phyloP scores from a whole-genome alignment of 2,329 filamentous ascomycete genomes.

The Dactylonectria estremocensis region DNA sequence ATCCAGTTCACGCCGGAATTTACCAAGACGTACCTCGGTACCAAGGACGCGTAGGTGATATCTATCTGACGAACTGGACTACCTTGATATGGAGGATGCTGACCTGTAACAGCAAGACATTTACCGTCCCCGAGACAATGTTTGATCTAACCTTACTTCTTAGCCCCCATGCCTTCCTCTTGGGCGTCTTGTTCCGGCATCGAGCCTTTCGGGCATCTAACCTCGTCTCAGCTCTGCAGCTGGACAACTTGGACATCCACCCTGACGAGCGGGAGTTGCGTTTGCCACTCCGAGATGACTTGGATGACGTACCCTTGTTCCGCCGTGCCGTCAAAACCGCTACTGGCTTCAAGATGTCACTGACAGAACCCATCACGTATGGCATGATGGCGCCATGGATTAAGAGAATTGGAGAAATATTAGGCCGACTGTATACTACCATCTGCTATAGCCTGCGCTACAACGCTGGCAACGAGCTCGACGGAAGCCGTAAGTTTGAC shows the following conservation, averaged over 20 bases:
- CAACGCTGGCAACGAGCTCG: too few relatives aligned
- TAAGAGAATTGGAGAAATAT: conserved; percentile 14
- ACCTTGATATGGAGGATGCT: not conserved
- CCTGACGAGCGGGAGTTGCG: conserved; percentile 40
- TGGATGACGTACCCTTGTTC: conserved; percentile 13
- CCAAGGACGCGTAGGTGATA: conserved; percentile 36
- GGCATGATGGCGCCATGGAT: conserved; percentile 33
- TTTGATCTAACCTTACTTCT: conserved; percentile 54
- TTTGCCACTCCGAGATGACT: conserved; percentile 14
- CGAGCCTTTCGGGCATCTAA: conserved; percentile 41
- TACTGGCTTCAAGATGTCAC: conserved; percentile 33
- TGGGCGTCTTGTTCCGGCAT: conserved; percentile 49
- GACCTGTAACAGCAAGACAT: conserved; percentile 48
- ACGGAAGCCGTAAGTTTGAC: too few relatives aligned
- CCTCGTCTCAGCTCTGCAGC: conserved; percentile 37
- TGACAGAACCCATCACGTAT: conserved; percentile 26
- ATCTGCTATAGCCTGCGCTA: too few relatives aligned
- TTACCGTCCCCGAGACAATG: conserved; percentile 54
- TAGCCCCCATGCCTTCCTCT: conserved; percentile 53
- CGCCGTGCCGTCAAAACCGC: conserved; percentile 16
- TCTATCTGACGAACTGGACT: not conserved
- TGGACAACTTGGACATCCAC: conserved; percentile 46
- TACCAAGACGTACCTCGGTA: conserved; percentile 45
- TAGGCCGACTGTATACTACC: too few relatives aligned
- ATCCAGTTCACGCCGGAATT: conserved; percentile 39